Conservation (phyloP, 495 filamentous ascomycete genomes). For the Annulohypoxylon maeteangense region DNA sequence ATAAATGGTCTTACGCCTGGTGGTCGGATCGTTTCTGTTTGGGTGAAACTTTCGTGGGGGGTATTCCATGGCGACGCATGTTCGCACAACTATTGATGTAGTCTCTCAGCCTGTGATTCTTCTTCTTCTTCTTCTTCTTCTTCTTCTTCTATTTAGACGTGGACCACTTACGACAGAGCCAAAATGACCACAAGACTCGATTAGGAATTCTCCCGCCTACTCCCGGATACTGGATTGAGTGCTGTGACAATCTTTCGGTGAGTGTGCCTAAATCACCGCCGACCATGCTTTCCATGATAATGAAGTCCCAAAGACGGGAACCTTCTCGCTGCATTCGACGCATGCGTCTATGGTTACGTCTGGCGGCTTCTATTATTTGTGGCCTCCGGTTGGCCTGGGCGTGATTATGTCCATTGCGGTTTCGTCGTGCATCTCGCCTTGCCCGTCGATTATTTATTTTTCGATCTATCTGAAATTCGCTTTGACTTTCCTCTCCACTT, state of each 20-base stretch:
- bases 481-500: background rate
- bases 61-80: slow-evolving; percentile 27
- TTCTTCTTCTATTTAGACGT: background rate
- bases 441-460: background rate
- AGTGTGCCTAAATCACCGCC: slow-evolving; percentile 9
- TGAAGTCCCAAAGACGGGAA: background rate
- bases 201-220: slow-evolving; percentile 17
- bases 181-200: slow-evolving; percentile 28
- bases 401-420: no score
- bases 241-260: background rate
- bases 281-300: slow-evolving; percentile 14
- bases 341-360: no score
- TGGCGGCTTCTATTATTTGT: no score
- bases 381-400: no score
- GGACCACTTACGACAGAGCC: slow-evolving; percentile 26
- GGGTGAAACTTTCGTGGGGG: slow-evolving; percentile 28
- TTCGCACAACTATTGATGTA: slow-evolving; percentile 10
- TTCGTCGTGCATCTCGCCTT: background rate
- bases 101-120: no score
- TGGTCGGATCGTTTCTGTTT: background rate
- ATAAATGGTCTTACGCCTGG: no score
- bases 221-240: background rate
- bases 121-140: no score
- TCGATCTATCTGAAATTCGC: background rate
- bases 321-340: no score